Evolutionary conservation across 2,329 filamentous ascomycete species (phyloP), one percentile per base, ranked within the genome.

Genomic region (Proliferodiscus dingleyae): DNA sequence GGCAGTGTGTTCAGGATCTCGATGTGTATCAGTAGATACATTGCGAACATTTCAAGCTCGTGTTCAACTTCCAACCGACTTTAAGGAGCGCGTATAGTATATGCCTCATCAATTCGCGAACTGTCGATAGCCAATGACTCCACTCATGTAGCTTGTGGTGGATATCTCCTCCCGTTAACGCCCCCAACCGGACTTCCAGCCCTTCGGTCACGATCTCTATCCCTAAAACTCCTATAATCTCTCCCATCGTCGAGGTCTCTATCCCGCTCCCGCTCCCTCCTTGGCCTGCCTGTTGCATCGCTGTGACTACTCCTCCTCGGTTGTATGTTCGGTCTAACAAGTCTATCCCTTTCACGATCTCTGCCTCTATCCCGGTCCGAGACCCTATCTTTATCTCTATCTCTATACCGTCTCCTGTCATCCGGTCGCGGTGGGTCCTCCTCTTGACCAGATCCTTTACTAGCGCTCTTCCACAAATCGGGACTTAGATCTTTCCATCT

Each of bases 81-180:
- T n/a, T n/a, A n/a, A n/a, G n/a, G n/a, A n/a, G n/a, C n/a, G n/a
- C n/a, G n/a, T n/a, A n/a, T n/a, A n/a, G n/a, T n/a, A n/a, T n/a
- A n/a, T n/a, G n/a, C n/a, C n/a, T n/a, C n/a, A n/a, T n/a, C n/a
- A n/a, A n/a, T n/a, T n/a, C n/a, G n/a, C n/a, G n/a, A n/a, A n/a
- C n/a, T n/a, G n/a, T n/a, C n/a, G n/a, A n/a, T n/a, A n/a, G n/a
- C n/a, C n/a, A n/a, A n/a, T n/a, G n/a, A n/a, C n/a, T n/a, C n/a
- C n/a, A n/a, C n/a, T n/a, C n/a, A n/a, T n/a, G n/a, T n/a, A n/a
- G 24, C 24, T 26, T 26, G 6, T 6, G 24, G 41, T n/a, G 60
- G 55, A 48, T 61, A 61, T 40, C 52, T 55, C 46, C 61, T 57
- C 40, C 60, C 60, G 52, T 60, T 57, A 5, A 58, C 59, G 2